A percentile compares a stretch with the other conserved stretches of the same genome.
Evolutionary conservation across 2,329 filamentous ascomycete genomes (phyloP).

Genomic region (Raffaelea ambrosiae): DNA sequence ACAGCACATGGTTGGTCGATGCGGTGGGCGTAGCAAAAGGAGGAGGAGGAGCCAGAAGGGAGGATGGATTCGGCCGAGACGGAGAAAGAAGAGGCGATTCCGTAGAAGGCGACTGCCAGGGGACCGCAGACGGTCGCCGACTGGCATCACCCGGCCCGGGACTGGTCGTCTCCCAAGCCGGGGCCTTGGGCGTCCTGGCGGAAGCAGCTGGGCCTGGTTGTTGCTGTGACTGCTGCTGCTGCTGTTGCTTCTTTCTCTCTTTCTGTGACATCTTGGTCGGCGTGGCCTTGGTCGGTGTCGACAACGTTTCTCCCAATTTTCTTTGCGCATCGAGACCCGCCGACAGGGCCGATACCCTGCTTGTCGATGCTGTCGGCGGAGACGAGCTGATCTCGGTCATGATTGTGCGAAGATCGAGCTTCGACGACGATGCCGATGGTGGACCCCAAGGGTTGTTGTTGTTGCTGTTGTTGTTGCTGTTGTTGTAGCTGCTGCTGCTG

Average conservation of each 20-base stretch:
- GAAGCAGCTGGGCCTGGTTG: constrained; percentile 36
- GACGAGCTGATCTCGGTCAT: constrained; percentile 50
- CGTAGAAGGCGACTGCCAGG: constrained; percentile 1
- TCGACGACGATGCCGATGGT: constrained; percentile 42
- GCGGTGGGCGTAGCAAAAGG: too few relatives aligned
- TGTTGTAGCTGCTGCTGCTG: not conserved
- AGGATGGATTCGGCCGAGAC: constrained; percentile 32
- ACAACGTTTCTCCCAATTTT: constrained; percentile 11
- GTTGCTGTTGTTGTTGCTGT: not conserved
- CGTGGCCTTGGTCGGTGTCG: constrained; percentile 21
- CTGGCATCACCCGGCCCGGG: constrained; percentile 14
- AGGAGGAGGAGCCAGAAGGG: constrained; percentile 22
- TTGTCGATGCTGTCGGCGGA: constrained; percentile 12
- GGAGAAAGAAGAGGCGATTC: constrained; percentile 35
- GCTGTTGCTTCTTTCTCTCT: constrained; percentile 77
- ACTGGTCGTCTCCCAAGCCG: constrained; percentile 23
- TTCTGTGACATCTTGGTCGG: constrained; percentile 74
- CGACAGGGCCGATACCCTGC: constrained; percentile 41
- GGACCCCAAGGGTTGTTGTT: constrained; percentile 38
- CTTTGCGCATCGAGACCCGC: constrained; percentile 44
- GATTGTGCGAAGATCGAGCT: constrained; percentile 68
- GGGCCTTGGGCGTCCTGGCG: constrained; percentile 15
- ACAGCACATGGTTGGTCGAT: too few relatives aligned
- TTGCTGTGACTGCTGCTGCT: constrained; percentile 44
- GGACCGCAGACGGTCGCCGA: not conserved